A percentile compares a stretch with the other conserved stretches of the same genome.
These are phyloP conservation scores for Theobroma cacao DNA, from an alignment of 345 rosid species.

Conservation along the genomic window DNA sequence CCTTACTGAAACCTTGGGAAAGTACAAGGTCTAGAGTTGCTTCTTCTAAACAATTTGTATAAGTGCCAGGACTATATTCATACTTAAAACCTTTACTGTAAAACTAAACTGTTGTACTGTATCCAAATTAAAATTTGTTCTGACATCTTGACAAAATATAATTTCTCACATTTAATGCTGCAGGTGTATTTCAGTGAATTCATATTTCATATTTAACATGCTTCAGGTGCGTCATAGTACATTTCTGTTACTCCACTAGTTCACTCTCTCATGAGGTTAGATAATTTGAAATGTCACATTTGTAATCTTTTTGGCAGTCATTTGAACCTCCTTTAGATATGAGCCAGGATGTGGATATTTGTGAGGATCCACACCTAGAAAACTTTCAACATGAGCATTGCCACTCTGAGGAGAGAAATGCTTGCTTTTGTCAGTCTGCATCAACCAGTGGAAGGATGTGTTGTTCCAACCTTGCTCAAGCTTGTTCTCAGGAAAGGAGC, in stretches of 20 bases:
- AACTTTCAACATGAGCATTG: constrained; percentile 40
- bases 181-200: constrained; percentile 86
- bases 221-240: constrained; percentile 60
- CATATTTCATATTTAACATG: constrained; percentile 78
- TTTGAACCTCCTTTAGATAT: constrained; percentile 97
- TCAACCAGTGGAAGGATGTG: constrained; percentile 40
- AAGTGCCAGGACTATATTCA: background rate
- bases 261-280: background rate
- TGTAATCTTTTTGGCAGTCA: constrained; percentile 54
- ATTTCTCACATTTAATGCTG: constrained; percentile 25
- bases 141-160: background rate
- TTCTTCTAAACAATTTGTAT: background rate
- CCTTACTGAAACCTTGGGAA: background rate
- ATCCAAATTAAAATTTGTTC: background rate
- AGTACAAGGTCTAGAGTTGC: background rate
- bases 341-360: constrained; percentile 65
- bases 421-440: constrained; percentile 38
- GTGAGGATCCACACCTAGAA: constrained; percentile 42
- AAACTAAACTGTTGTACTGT: background rate
- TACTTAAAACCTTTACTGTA: background rate
- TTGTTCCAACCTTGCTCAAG: constrained; percentile 26
- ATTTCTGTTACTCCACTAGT: constrained; percentile 10
- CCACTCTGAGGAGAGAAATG: constrained; percentile 41
- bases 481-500: constrained; percentile 26
- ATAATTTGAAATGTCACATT: constrained; percentile 10